These are phyloP conservation scores for Macrocybe sp. DNA, from an alignment of 1,284 basidiomycete genomes.

Conservation along the genomic window DNA sequence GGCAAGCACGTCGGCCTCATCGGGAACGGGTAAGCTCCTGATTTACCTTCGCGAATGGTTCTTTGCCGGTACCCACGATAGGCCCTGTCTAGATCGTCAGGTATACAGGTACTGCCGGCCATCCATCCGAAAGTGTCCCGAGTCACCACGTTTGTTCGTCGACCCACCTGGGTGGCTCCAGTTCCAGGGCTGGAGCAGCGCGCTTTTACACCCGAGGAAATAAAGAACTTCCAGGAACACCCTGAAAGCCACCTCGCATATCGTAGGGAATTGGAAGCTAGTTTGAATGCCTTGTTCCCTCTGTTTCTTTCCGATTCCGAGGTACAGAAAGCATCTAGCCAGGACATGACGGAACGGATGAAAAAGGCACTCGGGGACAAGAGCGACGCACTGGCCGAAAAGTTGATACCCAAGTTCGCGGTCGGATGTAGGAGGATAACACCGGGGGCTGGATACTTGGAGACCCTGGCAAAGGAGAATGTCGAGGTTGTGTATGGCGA, in stretches of 20 bases:
- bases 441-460: conserved; percentile 26
- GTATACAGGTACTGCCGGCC: conserved; percentile 27
- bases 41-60: neutral
- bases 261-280: conserved; percentile 19
- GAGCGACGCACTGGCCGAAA: conserved; percentile 9
- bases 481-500: conserved; percentile 26
- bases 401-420: conserved; percentile 22
- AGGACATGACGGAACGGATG: conserved; percentile 16
- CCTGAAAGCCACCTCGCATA: conserved; percentile 21
- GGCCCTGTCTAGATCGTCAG: conserved; percentile 27
- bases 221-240: conserved; percentile 16
- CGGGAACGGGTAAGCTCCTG: conserved; percentile 37
- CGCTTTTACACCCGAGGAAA: conserved; percentile 21
- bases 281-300: conserved; percentile 17
- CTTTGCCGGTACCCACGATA: neutral
- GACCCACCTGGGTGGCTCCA: conserved; percentile 27
- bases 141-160: conserved; percentile 25
- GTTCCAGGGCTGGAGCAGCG: conserved; percentile 20
- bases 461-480: conserved; percentile 22
- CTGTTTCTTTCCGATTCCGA: conserved; percentile 20
- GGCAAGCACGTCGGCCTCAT: conserved; percentile 43
- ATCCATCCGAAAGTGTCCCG: conserved; percentile 25
- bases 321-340: conserved; percentile 15
- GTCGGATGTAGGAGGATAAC: conserved; percentile 27
- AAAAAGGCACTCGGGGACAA: conserved; percentile 16